Evolutionary conservation across 176 grass and related monocot genomes (phyloP).

Genomic region (Oropetium thomaeum): DNA sequence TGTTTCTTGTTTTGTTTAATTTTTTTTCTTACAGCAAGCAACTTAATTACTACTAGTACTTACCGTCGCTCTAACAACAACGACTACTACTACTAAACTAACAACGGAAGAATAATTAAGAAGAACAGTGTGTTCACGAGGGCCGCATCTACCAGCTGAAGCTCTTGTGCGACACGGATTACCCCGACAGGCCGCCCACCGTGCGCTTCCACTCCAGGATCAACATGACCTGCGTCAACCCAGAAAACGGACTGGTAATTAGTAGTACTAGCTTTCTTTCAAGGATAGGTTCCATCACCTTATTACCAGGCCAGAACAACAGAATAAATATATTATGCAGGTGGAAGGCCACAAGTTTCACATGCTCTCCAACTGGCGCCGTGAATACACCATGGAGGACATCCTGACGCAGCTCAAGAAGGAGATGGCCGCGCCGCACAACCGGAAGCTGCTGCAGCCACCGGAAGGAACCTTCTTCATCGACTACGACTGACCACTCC

Average conservation of each 20-base stretch:
- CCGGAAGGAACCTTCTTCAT: conserved; percentile 46
- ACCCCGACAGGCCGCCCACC: conserved; percentile 52
- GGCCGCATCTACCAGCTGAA: conserved; percentile 60
- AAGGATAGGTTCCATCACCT: no score
- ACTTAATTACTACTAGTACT: no score
- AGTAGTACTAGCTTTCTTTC: no score
- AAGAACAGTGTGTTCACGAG: conserved; percentile 52
- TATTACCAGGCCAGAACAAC: no score
- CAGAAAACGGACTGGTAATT: conserved; percentile 50
- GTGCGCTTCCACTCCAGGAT: conserved; percentile 56
- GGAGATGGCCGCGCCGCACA: conserved; percentile 51
- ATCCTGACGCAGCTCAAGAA: conserved; percentile 49
- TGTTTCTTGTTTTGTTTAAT: no score
- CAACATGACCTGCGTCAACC: conserved; percentile 47
- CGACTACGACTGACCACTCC: no score
- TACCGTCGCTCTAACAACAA: no score
- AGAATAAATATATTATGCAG: no score
- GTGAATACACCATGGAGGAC: conserved; percentile 55
- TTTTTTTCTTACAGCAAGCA: no score
- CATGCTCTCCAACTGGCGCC: conserved; percentile 39
- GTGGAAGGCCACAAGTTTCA: conserved; percentile 37
- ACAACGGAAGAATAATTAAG: no score
- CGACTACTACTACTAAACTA: no score
- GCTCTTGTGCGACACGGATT: conserved; percentile 59
- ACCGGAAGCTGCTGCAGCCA: conserved; percentile 43